Conservation (phyloP, 495 filamentous ascomycete species). For the Lepraria neglecta region DNA sequence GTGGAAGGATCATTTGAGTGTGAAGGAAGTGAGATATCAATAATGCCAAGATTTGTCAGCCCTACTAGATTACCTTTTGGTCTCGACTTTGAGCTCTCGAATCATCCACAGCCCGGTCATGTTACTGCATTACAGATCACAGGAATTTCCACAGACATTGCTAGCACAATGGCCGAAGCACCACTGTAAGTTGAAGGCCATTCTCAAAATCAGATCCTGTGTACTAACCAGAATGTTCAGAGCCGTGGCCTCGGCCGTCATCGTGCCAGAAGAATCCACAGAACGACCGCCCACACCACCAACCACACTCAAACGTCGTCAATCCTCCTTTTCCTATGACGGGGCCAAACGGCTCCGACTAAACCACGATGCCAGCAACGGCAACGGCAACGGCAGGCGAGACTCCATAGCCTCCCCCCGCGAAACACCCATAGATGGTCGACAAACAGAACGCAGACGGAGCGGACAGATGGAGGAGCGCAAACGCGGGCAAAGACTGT, state of each 20-base stretch:
- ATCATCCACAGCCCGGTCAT: background rate
- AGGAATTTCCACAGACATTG: background rate
- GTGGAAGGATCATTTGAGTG: background rate
- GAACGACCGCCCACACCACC: constrained; percentile 31
- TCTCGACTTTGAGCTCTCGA: background rate
- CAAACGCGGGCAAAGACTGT: constrained; percentile 80
- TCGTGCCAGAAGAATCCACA: constrained; percentile 49
- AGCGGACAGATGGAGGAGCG: constrained; percentile 65
- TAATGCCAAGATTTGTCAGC: constrained; percentile 22
- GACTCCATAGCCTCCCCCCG: constrained; percentile 22
- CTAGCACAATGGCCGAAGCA: constrained; percentile 27
- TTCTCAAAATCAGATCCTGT: constrained; percentile 2
- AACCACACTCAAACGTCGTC: constrained; percentile 47
- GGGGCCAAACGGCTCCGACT: constrained; percentile 52
- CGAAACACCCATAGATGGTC: constrained; percentile 20
- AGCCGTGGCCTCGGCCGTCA: constrained; percentile 59
- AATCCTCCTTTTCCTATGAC: constrained; percentile 50
- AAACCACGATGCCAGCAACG: constrained; percentile 32
- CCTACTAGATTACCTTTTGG: background rate
- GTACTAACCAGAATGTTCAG: constrained; percentile 25
- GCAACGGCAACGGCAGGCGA: constrained; percentile 19
- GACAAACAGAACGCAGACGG: constrained; percentile 41
- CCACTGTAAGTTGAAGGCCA: constrained; percentile 29
- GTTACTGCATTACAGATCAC: background rate
- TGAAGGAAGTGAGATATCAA: background rate